Evolutionary conservation across 257 asterid species (phyloP).

Genomic region (Solanum paucissectum): DNA sequence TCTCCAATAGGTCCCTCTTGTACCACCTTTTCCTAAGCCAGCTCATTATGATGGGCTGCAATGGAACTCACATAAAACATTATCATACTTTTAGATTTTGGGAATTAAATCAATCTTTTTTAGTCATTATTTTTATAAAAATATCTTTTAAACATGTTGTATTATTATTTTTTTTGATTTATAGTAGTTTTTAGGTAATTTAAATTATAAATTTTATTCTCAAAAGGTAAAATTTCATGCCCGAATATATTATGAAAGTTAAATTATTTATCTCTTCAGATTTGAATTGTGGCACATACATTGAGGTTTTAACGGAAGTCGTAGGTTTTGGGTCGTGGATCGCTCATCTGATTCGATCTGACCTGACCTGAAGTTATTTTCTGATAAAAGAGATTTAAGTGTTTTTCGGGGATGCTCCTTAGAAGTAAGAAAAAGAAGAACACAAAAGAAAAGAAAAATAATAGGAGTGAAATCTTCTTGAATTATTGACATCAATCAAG

Average conservation of each 20-base stretch:
- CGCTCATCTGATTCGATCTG: too few species aligned
- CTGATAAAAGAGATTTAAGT: too few species aligned
- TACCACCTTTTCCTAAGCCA: constrained; percentile 89
- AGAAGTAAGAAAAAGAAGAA: too few species aligned
- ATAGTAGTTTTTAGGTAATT: neutral
- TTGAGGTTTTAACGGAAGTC: neutral
- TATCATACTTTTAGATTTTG: neutral
- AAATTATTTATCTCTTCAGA: neutral
- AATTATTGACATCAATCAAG: too few species aligned
- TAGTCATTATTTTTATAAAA: too few species aligned
- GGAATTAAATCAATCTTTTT: neutral
- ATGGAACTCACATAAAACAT: neutral
- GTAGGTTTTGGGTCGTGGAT: too few species aligned
- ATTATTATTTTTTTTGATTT: too few species aligned
- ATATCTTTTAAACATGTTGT: neutral
- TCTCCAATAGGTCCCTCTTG: constrained; percentile 60
- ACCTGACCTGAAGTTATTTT: too few species aligned
- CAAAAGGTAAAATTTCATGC: neutral
- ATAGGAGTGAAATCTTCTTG: too few species aligned
- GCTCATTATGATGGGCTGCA: constrained; percentile 76
- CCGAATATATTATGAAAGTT: neutral
- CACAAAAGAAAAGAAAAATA: too few species aligned
- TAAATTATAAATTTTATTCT: neutral
- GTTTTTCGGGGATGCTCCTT: too few species aligned
- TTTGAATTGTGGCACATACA: neutral